A percentile compares a stretch with the other conserved stretches of the same genome.
Conservation (phyloP, 331 rosid genomes). For the Malus hybrid region DNA sequence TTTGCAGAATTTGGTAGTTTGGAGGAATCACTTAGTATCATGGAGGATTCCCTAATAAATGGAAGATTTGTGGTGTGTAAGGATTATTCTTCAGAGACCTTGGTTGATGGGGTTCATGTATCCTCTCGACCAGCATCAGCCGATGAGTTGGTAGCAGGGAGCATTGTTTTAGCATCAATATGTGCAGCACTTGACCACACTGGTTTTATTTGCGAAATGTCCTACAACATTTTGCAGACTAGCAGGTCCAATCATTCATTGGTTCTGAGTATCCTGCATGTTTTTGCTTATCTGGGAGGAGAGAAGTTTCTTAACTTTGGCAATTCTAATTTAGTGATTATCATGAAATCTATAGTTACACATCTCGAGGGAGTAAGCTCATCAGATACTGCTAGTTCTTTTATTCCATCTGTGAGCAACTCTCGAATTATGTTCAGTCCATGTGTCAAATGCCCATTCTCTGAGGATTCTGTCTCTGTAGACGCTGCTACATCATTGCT, state of each 20-base stretch:
- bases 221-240: slow-evolving; percentile 45
- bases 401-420: slow-evolving; percentile 30
- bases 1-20: slow-evolving; percentile 35
- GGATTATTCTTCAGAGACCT: slow-evolving; percentile 16
- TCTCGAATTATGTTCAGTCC: slow-evolving; percentile 29
- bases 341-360: slow-evolving; percentile 62
- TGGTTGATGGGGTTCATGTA: slow-evolving; percentile 18
- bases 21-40: slow-evolving; percentile 47
- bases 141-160: slow-evolving; percentile 61
- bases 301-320: slow-evolving; percentile 36
- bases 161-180: slow-evolving; percentile 65
- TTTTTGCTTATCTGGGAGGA: slow-evolving; percentile 67
- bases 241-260: slow-evolving; percentile 33
- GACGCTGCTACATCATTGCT: slow-evolving; percentile 49
- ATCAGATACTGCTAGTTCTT: slow-evolving; percentile 24
- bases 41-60: slow-evolving; percentile 51
- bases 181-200: slow-evolving; percentile 50
- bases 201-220: slow-evolving; percentile 50
- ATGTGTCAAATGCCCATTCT: slow-evolving; percentile 51
- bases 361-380: slow-evolving; percentile 41
- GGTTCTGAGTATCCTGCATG: slow-evolving; percentile 59
- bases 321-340: slow-evolving; percentile 33
- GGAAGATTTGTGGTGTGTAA: slow-evolving; percentile 32
- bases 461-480: slow-evolving; percentile 43
- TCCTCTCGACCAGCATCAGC: slow-evolving; percentile 37